Evolutionary conservation across 1,139 yeast species (phyloP), one percentile per base, ranked within the genome.

Genomic region (Pichia terricola): DNA sequence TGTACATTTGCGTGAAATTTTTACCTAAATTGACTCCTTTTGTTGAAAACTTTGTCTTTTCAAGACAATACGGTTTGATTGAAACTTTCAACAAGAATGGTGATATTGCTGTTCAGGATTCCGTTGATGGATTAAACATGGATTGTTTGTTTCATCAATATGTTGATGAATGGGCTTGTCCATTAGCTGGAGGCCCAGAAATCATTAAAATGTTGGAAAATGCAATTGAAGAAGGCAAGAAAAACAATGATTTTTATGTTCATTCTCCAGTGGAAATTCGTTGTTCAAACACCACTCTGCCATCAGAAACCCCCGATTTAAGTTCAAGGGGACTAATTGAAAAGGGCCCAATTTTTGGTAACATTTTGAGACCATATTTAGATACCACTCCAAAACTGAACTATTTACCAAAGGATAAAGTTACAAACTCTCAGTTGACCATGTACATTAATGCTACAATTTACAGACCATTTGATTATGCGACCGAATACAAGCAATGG

Each of bases 221-320:
- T 27, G 72, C 75, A 4, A 84, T 89, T 43, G 59, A 70, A 33
- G 67, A 65, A 10, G 96, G 94, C 32, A 80, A 81, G 33, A 56
- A 61, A 5, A 61, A 65, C 5, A 78, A 77, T 41, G 78, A 77
- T 30, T 89, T 73, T 63, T 91, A 72, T 57, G 96, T 88, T 16
- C 97, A 91, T 63, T 94, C 95, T 26, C 98, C 98, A 34, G 79
- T 91, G 51, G 98, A 91, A 66, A 88, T 91, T 35, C 79, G 98
- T 58, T 86, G 95, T 55, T 82, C 96, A 10, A 91, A 91, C 60
- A 83, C 89, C 5, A 84, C 95, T 34, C 50, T 53, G 41, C 55
- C 59, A 16, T 26, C 45, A n/a, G n/a, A 6, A 8, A 28, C 41
- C 28, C 45, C 28, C 9, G 69, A 68, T 47, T 54, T 68, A 31